Evolutionary conservation across 768 basidiomycete species (phyloP), one percentile per base, ranked within the genome.

Genomic region (Boletus subparvulus): DNA sequence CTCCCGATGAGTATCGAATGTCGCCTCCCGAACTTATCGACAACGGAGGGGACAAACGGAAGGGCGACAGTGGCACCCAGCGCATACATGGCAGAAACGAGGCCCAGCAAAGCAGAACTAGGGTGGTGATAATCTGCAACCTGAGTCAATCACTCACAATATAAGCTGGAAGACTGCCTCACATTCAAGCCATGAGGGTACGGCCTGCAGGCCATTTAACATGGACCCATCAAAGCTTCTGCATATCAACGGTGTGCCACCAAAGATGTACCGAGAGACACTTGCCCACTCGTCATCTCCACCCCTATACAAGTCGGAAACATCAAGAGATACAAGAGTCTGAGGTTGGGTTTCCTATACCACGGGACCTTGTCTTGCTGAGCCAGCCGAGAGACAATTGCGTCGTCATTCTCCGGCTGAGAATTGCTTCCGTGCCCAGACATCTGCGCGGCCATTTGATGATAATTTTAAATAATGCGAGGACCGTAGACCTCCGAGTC

Each of bases 341-440:
- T 71, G 55, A 87, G 69, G 57, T 85, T 85, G 2, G 74, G 82
- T 59, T 86, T 87, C 61, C 65, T 66, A 65, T 85, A 85, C 85
- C 85, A 85, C 46, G 82, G 82, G 1, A 74, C 75, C 26, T 69
- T 74, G 63, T 87, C 84, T 52, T 78, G 73, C 14, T 54, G 33
- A 1, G 49, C 56, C 12, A 65, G 59, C 11, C 52, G 56, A 40
- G 56, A 59, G 44, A 64, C 62, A 13, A 54, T 39, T 4, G 54
- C 52, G 6, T 55, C 43, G 30, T 50, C 52, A 21, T 28, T 58
- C 16, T 55, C 46, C 19, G 44, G 26, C 19, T 39, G 40, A 46
- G 43, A 2, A 41, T 60, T 26, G 26, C 30, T 39, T 4, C 30
- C 47, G 4, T 7, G 24, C 3, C 16, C 14, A n/a, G 3, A 17